These are phyloP conservation scores for Ophiocordyceps robertsii DNA, from an alignment of 2,329 filamentous ascomycete species.

Conservation along the genomic window DNA sequence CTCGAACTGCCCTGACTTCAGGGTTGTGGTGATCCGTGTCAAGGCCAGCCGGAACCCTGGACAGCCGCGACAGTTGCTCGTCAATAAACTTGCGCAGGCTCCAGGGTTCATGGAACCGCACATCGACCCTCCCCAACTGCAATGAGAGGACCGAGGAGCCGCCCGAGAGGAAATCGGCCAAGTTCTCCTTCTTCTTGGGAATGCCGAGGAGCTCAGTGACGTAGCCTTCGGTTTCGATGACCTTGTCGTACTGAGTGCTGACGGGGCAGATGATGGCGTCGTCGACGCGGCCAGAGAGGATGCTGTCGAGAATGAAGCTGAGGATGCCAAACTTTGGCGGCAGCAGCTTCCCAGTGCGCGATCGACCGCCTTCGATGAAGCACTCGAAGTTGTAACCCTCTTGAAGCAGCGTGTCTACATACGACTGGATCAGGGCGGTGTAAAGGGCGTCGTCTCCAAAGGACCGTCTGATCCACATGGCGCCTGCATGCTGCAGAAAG, in stretches of 20 bases:
- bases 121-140: slow-evolving; percentile 81
- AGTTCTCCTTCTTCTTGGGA: slow-evolving; percentile 90
- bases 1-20: slow-evolving; percentile 40
- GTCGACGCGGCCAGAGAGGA: slow-evolving; percentile 75
- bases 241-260: slow-evolving; percentile 96
- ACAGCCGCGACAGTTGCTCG: slow-evolving; percentile 51
- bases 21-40: slow-evolving; percentile 32
- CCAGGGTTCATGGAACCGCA: slow-evolving; percentile 95
- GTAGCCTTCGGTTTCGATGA: slow-evolving; percentile 95
- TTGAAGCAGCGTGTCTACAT: slow-evolving; percentile 84
- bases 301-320: slow-evolving; percentile 78
- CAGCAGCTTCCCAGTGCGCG: slow-evolving; percentile 82
- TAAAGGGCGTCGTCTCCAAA: slow-evolving; percentile 92
- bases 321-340: slow-evolving; percentile 94
- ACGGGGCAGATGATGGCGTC: slow-evolving; percentile 93
- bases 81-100: slow-evolving; percentile 71
- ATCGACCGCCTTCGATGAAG: slow-evolving; percentile 91
- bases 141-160: slow-evolving; percentile 77
- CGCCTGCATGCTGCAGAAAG: slow-evolving; percentile 90
- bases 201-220: slow-evolving; percentile 87
- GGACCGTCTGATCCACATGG: slow-evolving; percentile 88
- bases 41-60: slow-evolving; percentile 25
- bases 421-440: slow-evolving; percentile 83
- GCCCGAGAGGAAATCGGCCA: slow-evolving; percentile 76
- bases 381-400: slow-evolving; percentile 93